Evolutionary conservation across 2,329 filamentous ascomycete genomes (phyloP).

Genomic region (Lasiodiplodia sp.): DNA sequence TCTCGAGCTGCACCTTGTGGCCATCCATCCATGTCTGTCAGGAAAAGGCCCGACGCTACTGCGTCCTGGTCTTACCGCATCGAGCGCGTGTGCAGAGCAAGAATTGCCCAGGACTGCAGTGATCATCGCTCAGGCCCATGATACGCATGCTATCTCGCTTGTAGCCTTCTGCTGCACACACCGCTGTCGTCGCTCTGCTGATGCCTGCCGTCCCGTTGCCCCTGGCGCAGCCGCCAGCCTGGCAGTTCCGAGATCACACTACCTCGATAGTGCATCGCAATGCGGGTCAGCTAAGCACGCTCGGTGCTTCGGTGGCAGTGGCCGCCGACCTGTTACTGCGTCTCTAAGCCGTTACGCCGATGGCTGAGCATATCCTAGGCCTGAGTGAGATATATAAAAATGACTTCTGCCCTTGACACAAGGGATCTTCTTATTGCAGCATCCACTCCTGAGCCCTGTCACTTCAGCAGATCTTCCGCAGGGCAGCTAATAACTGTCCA

Average conservation of each 20-base stretch:
- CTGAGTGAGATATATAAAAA: slow-evolving; percentile 22
- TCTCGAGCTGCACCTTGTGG: slow-evolving; percentile 4
- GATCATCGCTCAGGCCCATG: slow-evolving; percentile 3
- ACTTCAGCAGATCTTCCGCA: slow-evolving; percentile 14
- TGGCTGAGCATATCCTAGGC: slow-evolving; percentile 21
- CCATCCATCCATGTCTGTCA: slow-evolving; percentile 8
- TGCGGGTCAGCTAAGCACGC: slow-evolving; percentile 21
- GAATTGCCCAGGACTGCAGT: slow-evolving; percentile 5
- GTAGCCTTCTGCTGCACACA: background rate
- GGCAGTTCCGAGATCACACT: slow-evolving; percentile 25
- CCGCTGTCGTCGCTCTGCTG: background rate
- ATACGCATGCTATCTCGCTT: slow-evolving; percentile 4
- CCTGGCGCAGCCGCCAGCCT: slow-evolving; percentile 3
- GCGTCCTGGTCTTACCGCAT: slow-evolving; percentile 8
- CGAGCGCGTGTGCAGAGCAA: background rate
- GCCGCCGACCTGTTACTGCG: slow-evolving; percentile 3
- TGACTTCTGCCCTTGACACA: background rate
- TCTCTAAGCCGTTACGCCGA: slow-evolving; percentile 1
- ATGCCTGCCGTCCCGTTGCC: slow-evolving; percentile 8
- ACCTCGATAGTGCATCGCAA: slow-evolving; percentile 10
- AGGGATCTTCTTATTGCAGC: slow-evolving; percentile 10
- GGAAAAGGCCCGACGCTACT: slow-evolving; percentile 19
- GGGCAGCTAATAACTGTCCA: background rate
- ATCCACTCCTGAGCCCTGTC: background rate
- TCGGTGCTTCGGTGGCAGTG: slow-evolving; percentile 17